Percentiles rank a stretch among this genome's conserved stretches.
Evolutionary conservation across 768 basidiomycete genomes (phyloP).

Genomic region (Crucibulum laeve): DNA sequence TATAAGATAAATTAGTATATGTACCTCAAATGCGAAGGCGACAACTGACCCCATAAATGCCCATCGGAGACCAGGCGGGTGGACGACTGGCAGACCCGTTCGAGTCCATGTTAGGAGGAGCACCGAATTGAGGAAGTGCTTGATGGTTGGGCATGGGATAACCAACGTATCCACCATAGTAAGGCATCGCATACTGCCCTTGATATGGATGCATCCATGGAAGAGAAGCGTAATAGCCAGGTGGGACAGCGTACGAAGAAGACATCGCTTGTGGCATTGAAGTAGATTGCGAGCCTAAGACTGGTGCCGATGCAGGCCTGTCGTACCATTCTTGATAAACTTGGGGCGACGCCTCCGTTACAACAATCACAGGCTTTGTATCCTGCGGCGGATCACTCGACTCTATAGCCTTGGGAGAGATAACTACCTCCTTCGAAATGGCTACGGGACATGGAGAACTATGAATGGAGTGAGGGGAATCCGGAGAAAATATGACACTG

Average conservation of each 20-base stretch:
- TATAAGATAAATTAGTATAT: conserved; percentile 15
- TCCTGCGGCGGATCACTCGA: no score
- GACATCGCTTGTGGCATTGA: conserved; percentile 1
- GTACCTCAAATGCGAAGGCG: background rate
- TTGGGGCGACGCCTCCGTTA: background rate
- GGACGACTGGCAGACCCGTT: conserved; percentile 25
- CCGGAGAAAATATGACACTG: no score
- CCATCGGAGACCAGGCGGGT: conserved; percentile 32
- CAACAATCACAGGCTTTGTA: background rate
- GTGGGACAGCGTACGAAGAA: conserved; percentile 33
- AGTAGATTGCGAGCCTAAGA: background rate
- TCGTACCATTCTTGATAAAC: conserved; percentile 12
- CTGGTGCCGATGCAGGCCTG: conserved; percentile 3
- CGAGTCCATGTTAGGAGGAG: conserved; percentile 32
- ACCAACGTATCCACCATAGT: conserved; percentile 40
- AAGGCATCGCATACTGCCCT: conserved; percentile 49
- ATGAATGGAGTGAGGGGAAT: no score
- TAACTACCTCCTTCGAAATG: no score
- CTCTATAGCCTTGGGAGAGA: no score
- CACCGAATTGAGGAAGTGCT: conserved; percentile 23
- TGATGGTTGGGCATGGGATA: conserved; percentile 31
- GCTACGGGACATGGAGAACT: no score
- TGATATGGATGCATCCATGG: conserved; percentile 53
- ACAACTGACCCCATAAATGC: conserved; percentile 44
- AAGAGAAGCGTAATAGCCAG: conserved; percentile 41